phyloP scores from a whole-genome alignment of 1,139 yeast species.

The Magnusiomyces suaveolens region DNA sequence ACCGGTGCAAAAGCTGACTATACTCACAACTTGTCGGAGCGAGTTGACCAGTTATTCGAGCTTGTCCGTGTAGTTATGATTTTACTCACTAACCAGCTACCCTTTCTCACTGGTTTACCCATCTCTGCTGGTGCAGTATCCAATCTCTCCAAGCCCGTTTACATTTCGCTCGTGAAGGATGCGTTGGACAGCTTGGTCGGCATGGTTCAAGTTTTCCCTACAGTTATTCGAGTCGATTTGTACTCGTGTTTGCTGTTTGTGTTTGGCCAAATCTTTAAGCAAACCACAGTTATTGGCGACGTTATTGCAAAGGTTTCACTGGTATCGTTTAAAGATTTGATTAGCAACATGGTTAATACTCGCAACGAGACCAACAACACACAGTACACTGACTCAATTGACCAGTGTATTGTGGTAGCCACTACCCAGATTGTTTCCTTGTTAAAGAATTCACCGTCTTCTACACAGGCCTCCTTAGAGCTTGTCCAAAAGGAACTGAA shows the following conservation, averaged over 20 bases:
- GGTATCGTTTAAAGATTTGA: slow-evolving; percentile 27
- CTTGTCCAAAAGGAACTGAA: slow-evolving; percentile 37
- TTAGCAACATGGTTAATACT: slow-evolving; percentile 27
- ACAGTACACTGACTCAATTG: slow-evolving; percentile 30
- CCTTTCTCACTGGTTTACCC: slow-evolving; percentile 40
- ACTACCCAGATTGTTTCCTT: slow-evolving; percentile 17
- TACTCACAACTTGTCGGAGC: slow-evolving; percentile 37
- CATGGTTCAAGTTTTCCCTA: slow-evolving; percentile 58
- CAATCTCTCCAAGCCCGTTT: slow-evolving; percentile 5
- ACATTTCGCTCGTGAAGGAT: slow-evolving; percentile 32
- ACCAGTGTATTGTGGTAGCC: slow-evolving; percentile 28
- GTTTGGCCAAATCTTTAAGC: slow-evolving; percentile 51
- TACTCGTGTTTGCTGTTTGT: slow-evolving; percentile 59
- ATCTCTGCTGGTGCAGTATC: slow-evolving; percentile 27
- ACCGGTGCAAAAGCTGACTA: slow-evolving; percentile 16
- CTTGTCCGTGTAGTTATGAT: slow-evolving; percentile 62
- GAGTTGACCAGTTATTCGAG: slow-evolving; percentile 75
- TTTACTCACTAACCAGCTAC: slow-evolving; percentile 51
- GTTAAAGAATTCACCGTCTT: not conserved
- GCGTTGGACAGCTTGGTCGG: slow-evolving; percentile 48
- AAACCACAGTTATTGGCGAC: slow-evolving; percentile 24
- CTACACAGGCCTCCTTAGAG: slow-evolving; percentile 33
- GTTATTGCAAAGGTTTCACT: slow-evolving; percentile 25
- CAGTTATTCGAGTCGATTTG: slow-evolving; percentile 56
- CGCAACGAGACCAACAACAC: slow-evolving; percentile 14